Base-by-base conservation (phyloP, 2,329 filamentous ascomycete species). In the Beauveria asiatica region DNA sequence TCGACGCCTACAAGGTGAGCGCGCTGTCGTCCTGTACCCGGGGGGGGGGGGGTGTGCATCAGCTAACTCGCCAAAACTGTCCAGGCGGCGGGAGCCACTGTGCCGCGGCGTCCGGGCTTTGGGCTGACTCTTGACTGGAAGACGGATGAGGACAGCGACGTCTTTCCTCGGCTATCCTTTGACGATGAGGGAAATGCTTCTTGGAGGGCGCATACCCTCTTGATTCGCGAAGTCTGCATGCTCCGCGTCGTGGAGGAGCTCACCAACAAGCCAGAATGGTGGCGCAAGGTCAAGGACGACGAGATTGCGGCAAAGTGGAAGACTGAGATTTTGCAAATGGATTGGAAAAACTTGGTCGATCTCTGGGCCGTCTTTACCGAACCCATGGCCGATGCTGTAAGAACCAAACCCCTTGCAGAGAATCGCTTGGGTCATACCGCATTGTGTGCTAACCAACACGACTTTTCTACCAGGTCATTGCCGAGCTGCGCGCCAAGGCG, bases 251-350 rank as follows among this genome's bases (percentile, higher is more conserved):
- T 73, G 1, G 69, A 73, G 39, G 67, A 70, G 23, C 57, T 73
- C 27, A 72, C 70, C 50, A 69, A 73, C 57, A 73, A 72, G 58
- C 67, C 70, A 17, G 67, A 72, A 8, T 73, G 71, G 71, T 73
- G 70, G 70, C 60, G 46, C 54, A 73, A 73, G 50, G 66, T 72
- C 13, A 62, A 63, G 1, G 64, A 72, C 19, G 45, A 65, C 0
- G 62, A 66, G 0, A 69, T 72, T 48, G 44, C 60, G 1, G 59
- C 60, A 2, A 69, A 65, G 21, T 73, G 71, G 72, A 68, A 63
- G 41, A 62, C 64, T 16, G 71, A 73, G 60, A 66, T 64, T 1
- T 46, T 73, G 2, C 63, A 62, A 30, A 65, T 73, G 59, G 63
- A 71, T 46, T 75, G 72, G 72, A 16, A 41, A 2, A 53, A 64